Conservation (phyloP, 306 rosid genomes). For the Lotus japonicus region DNA sequence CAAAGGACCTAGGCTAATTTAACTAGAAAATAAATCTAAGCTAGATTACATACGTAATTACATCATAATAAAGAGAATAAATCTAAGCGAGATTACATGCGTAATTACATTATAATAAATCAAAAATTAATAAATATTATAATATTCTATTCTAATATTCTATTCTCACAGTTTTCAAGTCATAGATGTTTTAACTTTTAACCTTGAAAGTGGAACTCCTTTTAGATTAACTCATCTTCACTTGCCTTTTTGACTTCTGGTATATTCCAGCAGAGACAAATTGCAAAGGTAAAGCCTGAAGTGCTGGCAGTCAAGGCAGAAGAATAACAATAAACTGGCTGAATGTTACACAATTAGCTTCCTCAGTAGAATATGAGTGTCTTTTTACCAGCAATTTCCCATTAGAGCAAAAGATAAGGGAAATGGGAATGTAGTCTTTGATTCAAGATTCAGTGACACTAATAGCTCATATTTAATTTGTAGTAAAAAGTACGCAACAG, state of each 20-base stretch:
- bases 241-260: neutral
- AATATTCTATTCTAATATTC: too few species aligned
- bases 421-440: neutral
- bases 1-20: too few species aligned
- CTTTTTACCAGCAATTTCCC: neutral
- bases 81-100: too few species aligned
- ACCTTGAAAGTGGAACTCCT: too few species aligned
- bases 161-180: too few species aligned
- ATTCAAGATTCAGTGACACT: neutral
- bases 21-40: too few species aligned
- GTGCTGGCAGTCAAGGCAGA: neutral
- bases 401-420: neutral
- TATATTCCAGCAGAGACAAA: neutral
- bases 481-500: constrained; percentile 6
- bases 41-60: too few species aligned
- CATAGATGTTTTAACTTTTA: too few species aligned
- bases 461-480: neutral
- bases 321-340: neutral
- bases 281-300: neutral
- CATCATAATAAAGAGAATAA: too few species aligned
- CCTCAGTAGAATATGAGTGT: neutral
- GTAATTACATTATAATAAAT: too few species aligned
- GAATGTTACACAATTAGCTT: neutral
- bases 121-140: too few species aligned
- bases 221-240: neutral